A percentile compares a stretch with the other conserved stretches of the same genome.
Conservation (phyloP, 2,329 filamentous ascomycete species). For the Aureobasidium sp. region DNA sequence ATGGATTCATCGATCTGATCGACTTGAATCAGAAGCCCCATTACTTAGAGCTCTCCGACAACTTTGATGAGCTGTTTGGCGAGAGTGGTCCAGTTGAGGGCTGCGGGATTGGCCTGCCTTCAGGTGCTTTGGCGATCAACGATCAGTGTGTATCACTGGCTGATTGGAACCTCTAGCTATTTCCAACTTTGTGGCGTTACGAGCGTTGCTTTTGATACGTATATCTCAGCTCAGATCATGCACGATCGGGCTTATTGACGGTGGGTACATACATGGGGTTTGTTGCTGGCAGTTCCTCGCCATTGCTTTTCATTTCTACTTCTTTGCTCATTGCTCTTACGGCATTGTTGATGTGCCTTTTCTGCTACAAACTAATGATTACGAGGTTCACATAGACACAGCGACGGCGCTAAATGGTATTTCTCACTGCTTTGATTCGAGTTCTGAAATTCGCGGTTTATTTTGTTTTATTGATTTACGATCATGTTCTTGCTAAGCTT, state of each 20-base stretch:
- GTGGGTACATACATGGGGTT: background rate
- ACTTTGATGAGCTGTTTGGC: background rate
- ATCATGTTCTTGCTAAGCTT: background rate
- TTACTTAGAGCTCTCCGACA: background rate
- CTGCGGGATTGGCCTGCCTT: background rate
- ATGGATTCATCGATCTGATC: background rate
- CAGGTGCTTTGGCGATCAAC: background rate
- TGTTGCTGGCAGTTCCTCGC: background rate
- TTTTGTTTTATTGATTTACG: too few species aligned
- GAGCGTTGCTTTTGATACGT: background rate
- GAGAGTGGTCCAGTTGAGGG: background rate
- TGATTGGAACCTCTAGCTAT: background rate
- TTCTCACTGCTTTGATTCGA: background rate
- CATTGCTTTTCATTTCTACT: background rate
- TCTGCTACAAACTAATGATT: background rate
- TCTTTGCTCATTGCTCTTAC: background rate
- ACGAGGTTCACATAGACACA: background rate
- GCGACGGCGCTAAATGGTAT: background rate
- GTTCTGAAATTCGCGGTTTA: background rate
- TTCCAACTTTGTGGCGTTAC: background rate
- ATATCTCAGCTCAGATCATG: background rate
- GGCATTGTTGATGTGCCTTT: background rate
- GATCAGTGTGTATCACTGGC: background rate
- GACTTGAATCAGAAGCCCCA: background rate
- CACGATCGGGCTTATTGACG: background rate